These are phyloP conservation scores for Globisporangium alternatum DNA, from an alignment of 352 stramenopile genomes.

Conservation along the genomic window DNA sequence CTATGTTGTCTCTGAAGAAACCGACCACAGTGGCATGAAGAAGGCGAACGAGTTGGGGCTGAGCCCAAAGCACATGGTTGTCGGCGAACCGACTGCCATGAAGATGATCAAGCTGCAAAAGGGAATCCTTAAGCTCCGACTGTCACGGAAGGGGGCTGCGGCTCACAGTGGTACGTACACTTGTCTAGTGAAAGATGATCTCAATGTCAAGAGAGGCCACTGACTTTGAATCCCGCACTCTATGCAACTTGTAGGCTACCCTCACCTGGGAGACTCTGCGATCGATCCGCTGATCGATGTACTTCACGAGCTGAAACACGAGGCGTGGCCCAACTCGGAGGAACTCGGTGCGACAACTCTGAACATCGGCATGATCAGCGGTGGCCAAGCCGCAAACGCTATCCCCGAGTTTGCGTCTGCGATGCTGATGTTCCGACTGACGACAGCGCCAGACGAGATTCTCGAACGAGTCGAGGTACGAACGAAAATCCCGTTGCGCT, in stretches of 20 bases:
- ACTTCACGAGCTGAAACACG: conserved; percentile 78
- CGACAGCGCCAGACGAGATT: conserved; percentile 63
- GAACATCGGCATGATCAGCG: conserved; percentile 83
- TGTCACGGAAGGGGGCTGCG: conserved; percentile 67
- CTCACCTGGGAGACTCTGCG: conserved; percentile 76
- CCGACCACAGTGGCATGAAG: conserved; percentile 87
- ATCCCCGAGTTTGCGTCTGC: conserved; percentile 78
- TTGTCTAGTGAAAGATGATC: background rate
- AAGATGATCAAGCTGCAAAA: conserved; percentile 88
- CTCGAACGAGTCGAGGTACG: conserved; percentile 62
- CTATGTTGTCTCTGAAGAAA: conserved; percentile 88
- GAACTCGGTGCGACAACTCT: conserved; percentile 81
- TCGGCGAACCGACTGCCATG: conserved; percentile 75
- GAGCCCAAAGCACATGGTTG: conserved; percentile 67
- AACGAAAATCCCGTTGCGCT: background rate
- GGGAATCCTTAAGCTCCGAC: conserved; percentile 81
- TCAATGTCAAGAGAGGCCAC: no score
- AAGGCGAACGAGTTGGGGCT: conserved; percentile 80
- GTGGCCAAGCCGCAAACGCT: conserved; percentile 78
- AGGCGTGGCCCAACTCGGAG: conserved; percentile 70
- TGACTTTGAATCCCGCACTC: no score
- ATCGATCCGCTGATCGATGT: conserved; percentile 86
- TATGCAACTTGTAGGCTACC: conserved; percentile 42
- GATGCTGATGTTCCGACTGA: conserved; percentile 89
- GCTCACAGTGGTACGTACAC: conserved; percentile 65